Evolutionary conservation across 768 basidiomycete species (phyloP).

Genomic region (Kwoniella heveanensis): DNA sequence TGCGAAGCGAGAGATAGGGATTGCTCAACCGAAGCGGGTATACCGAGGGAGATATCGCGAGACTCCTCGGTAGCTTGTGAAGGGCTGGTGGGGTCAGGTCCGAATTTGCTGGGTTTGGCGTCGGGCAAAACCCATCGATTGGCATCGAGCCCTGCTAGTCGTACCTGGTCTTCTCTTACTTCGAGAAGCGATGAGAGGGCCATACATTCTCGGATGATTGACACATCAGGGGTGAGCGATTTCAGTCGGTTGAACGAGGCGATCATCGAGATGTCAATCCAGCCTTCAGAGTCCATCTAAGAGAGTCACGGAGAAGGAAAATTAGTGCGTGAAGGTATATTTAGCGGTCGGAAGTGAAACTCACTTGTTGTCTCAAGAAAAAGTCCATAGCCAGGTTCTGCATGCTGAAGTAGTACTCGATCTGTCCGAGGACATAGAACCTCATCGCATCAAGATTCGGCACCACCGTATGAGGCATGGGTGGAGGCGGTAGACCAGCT

Average conservation of each 20-base stretch:
- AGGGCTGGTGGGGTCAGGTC: slow-evolving; percentile 7
- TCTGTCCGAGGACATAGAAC: slow-evolving; percentile 68
- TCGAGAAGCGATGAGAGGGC: slow-evolving; percentile 69
- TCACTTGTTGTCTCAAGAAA: slow-evolving; percentile 74
- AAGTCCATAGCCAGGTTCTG: slow-evolving; percentile 88
- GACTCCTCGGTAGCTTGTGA: slow-evolving; percentile 17
- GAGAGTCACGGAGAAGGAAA: too few relatives aligned
- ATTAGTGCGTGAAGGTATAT: too few relatives aligned
- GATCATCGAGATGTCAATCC: slow-evolving; percentile 78
- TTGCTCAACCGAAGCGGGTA: slow-evolving; percentile 12
- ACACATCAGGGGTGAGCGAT: slow-evolving; percentile 63
- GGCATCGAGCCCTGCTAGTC: slow-evolving; percentile 68
- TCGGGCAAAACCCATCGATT: slow-evolving; percentile 66
- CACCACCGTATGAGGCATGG: slow-evolving; percentile 54
- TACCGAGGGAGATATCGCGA: slow-evolving; percentile 7
- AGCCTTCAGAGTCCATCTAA: slow-evolving; percentile 88
- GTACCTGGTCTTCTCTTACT: slow-evolving; percentile 66
- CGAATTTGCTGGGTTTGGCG: slow-evolving; percentile 57
- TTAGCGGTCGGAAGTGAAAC: too few relatives aligned
- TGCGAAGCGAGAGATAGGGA: neutral
- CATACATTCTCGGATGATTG: slow-evolving; percentile 72
- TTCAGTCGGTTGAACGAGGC: slow-evolving; percentile 85
- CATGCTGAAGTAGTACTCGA: slow-evolving; percentile 89
- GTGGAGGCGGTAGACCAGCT: slow-evolving; percentile 45
- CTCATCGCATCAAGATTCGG: slow-evolving; percentile 64